Base-by-base conservation (phyloP, 2,329 filamentous ascomycete species). In the Ascocoryne sarcoides region DNA sequence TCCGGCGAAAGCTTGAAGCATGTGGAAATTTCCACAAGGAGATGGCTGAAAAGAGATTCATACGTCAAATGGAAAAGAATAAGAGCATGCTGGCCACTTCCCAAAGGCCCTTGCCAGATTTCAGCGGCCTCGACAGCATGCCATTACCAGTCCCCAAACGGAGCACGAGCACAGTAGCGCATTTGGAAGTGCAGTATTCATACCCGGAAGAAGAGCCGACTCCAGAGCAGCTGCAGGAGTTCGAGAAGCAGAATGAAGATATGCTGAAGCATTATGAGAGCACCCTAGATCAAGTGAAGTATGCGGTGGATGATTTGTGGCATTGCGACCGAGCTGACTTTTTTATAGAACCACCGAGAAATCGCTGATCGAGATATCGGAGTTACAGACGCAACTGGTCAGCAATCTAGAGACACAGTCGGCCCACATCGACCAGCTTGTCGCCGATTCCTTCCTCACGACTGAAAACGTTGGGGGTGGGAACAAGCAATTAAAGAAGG, bases 251-350 rank as follows among this genome's bases (percentile, higher is more conserved):
- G 58, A 95, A 96, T 59, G 81, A 88, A 62, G 81, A 86, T 48
- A 88, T 98, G 80, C 71, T 96, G 53, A 84, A 84, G 62, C 85
- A 95, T 63, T 95, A 93, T 62, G 87, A 95, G 62, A 87, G 84
- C 64, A 88, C 85, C n/a, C 68, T 96, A 60, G 83, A 89, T 62
- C 92, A 96, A 72, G 87, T 96, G 51, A 84, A 83, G 85, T 93
- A 75, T 40, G 84, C 46, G 32, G n/a, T 16, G 31, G 2, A 19
- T 35, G 16, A 34, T 10, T 2, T 10, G 15, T 12, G 3, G 4
- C 8, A 15, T 18, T 12, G 15, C 14, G 3, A n/a, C 2, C 14
- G 17, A 33, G 29, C 47, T 55, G 26, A 56, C 19, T 10, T 8
- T 38, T 20, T 15, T 20, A 44, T 56, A 94, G 86, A 56, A 84